phyloP scores from a whole-genome alignment of 805 yeast genomes.

The Kuraishia piskuri region DNA sequence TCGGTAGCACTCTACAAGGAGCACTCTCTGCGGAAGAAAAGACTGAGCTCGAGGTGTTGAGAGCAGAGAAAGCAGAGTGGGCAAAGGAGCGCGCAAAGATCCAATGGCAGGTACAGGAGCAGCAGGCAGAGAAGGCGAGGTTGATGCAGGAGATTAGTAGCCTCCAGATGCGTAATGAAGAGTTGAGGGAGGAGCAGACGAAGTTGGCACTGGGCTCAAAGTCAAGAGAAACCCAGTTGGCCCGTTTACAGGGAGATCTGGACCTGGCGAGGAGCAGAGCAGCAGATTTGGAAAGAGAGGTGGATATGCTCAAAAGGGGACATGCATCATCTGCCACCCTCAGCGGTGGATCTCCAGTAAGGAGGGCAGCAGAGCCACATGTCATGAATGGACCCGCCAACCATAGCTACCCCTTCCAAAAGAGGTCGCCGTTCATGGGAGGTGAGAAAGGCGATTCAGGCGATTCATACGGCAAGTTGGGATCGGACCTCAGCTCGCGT shows the following conservation, averaged over 20 bases:
- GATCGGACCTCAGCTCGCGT: conserved; percentile 20
- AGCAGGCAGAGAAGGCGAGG: conserved; percentile 20
- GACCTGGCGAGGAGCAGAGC: conserved; percentile 48
- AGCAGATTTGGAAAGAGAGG: conserved; percentile 42
- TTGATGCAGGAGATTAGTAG: conserved; percentile 24
- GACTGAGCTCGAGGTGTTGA: conserved; percentile 40
- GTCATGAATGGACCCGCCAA: not conserved
- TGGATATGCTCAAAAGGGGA: conserved; percentile 23
- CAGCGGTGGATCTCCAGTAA: not conserved
- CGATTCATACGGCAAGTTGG: not conserved
- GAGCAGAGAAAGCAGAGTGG: conserved; percentile 46
- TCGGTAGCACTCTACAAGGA: conserved; percentile 6
- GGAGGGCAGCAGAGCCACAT: not conserved
- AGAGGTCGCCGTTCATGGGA: not conserved
- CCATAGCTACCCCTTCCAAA: not conserved
- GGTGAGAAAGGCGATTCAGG: too few species aligned
- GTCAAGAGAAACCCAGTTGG: conserved; percentile 62
- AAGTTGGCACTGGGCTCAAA: conserved; percentile 42
- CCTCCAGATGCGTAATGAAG: conserved; percentile 28
- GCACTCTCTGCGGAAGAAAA: conserved; percentile 19
- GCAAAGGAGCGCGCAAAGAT: conserved; percentile 22
- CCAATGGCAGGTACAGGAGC: conserved; percentile 19
- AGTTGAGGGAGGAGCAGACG: conserved; percentile 40
- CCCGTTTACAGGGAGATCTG: conserved; percentile 51
- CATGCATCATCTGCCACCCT: not conserved